Evolutionary conservation across 352 stramenopile genomes (phyloP).

Genomic region (Globisporangium paddicum): DNA sequence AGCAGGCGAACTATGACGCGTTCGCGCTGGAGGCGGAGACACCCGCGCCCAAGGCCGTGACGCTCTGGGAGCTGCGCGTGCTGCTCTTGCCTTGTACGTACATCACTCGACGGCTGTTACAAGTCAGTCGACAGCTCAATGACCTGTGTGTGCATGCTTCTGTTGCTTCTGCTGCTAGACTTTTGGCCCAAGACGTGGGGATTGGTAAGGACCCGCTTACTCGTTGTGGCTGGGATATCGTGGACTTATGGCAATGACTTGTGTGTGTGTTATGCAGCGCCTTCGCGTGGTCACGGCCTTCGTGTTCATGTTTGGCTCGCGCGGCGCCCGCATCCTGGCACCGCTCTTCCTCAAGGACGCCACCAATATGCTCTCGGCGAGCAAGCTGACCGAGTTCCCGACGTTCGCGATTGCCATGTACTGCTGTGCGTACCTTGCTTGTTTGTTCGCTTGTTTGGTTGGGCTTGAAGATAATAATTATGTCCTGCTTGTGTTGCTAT

Average conservation of each 20-base stretch:
- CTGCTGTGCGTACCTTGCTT: constrained; percentile 37
- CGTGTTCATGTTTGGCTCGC: constrained; percentile 63
- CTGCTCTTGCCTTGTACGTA: constrained; percentile 65
- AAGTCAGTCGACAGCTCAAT: no score
- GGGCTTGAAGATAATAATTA: neutral
- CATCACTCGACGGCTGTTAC: neutral
- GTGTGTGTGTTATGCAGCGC: constrained; percentile 20
- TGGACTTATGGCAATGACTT: neutral
- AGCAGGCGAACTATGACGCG: neutral
- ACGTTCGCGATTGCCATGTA: constrained; percentile 49
- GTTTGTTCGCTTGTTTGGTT: neutral
- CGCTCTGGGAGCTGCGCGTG: constrained; percentile 57
- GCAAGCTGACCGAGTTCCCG: constrained; percentile 32
- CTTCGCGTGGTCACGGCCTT: constrained; percentile 60
- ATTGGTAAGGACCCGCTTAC: constrained; percentile 21
- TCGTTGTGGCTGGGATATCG: neutral
- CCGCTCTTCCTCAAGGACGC: constrained; percentile 72
- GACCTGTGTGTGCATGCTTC: constrained; percentile 2
- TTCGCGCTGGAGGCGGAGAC: constrained; percentile 20
- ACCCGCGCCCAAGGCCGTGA: constrained; percentile 21
- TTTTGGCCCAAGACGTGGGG: constrained; percentile 73
- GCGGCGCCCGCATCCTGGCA: constrained; percentile 58
- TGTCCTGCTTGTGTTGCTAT: neutral
- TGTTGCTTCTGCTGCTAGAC: constrained; percentile 25
- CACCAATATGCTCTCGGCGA: constrained; percentile 48